These are phyloP conservation scores for Geotrichum aggregatum DNA, from an alignment of 1,139 yeast species.

Conservation along the genomic window DNA sequence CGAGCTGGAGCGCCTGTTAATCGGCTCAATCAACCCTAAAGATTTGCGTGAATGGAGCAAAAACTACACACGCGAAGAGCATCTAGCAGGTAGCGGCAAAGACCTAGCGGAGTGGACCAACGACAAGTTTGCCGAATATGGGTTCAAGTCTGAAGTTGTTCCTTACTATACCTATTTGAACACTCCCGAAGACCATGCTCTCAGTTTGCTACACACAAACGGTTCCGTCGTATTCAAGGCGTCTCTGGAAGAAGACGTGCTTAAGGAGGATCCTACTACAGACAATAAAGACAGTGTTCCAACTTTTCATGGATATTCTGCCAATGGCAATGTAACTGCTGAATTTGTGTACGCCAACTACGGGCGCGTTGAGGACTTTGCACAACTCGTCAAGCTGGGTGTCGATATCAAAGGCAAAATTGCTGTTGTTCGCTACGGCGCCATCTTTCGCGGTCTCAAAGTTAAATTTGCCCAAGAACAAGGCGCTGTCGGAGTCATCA, in stretches of 20 bases:
- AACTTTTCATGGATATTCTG: slow-evolving; percentile 66
- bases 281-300: slow-evolving; percentile 49
- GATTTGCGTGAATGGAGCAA: slow-evolving; percentile 33
- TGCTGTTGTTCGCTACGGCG: slow-evolving; percentile 58
- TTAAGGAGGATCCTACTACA: slow-evolving; percentile 69
- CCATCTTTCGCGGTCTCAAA: slow-evolving; percentile 60
- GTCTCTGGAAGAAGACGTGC: slow-evolving; percentile 63
- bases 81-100: slow-evolving; percentile 67
- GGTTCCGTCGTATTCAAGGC: slow-evolving; percentile 53
- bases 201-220: slow-evolving; percentile 42
- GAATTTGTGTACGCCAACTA: slow-evolving; percentile 57
- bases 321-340: slow-evolving; percentile 61
- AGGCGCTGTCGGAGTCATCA: slow-evolving; percentile 57
- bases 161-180: slow-evolving; percentile 58
- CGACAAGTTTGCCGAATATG: slow-evolving; percentile 58
- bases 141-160: slow-evolving; percentile 51
- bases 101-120: slow-evolving; percentile 64
- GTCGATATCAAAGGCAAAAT: slow-evolving; percentile 51
- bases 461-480: slow-evolving; percentile 63
- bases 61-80: slow-evolving; percentile 56
- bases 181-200: slow-evolving; percentile 54
- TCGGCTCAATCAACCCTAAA: slow-evolving; percentile 31
- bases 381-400: slow-evolving; percentile 43
- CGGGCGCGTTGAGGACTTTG: slow-evolving; percentile 56
- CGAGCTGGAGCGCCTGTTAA: slow-evolving; percentile 36